Percentiles rank a stretch among this genome's conserved stretches.
Evolutionary conservation across 345 rosid genomes (phyloP).

Genomic region (Corchorus capsularis): DNA sequence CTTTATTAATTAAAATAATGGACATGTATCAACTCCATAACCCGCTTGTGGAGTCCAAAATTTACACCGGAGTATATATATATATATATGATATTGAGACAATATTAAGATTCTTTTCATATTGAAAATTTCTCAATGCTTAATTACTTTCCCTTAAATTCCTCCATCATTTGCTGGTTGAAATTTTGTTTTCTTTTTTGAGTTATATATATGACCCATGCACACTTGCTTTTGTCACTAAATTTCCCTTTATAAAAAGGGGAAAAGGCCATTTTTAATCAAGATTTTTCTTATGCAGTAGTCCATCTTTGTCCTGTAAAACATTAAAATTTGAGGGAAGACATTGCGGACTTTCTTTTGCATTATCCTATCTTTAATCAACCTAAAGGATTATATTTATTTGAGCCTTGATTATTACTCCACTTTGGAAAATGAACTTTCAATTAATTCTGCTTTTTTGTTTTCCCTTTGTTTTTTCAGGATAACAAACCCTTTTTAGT

Average conservation of each 20-base stretch:
- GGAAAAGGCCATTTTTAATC: background rate
- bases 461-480: background rate
- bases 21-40: too few relatives aligned
- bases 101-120: too few relatives aligned
- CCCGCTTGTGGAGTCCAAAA: too few relatives aligned
- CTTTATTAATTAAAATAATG: too few relatives aligned
- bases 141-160: background rate
- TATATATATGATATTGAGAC: too few relatives aligned
- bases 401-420: background rate
- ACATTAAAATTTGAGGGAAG: background rate
- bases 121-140: background rate
- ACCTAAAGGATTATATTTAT: background rate
- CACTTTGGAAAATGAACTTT: background rate
- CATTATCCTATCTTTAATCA: background rate
- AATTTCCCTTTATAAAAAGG: constrained; percentile 2
- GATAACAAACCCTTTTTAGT: background rate
- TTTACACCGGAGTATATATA: too few relatives aligned
- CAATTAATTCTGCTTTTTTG: background rate
- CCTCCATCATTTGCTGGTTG: background rate
- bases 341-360: background rate
- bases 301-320: background rate
- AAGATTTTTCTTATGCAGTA: background rate
- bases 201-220: background rate
- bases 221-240: background rate
- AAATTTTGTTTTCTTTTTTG: background rate